Percentiles rank a stretch among this genome's conserved stretches.
phyloP scores from a whole-genome alignment of 768 basidiomycete species.

The Termitomyces sp. region DNA sequence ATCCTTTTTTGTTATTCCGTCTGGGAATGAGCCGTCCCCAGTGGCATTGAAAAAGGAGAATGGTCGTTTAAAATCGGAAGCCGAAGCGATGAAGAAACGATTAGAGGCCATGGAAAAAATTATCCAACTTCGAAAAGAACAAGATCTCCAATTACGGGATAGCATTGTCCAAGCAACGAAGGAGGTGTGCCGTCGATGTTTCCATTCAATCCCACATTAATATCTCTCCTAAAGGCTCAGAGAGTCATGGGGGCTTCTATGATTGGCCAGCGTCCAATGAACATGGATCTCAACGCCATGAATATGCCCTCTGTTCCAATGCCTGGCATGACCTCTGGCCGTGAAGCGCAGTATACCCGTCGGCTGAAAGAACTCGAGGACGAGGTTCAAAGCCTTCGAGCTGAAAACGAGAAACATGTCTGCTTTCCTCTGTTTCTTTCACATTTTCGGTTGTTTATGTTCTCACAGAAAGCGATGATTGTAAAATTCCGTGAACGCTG shows the following conservation, averaged over 20 bases:
- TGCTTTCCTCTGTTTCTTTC: conserved; percentile 17
- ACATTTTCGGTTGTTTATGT: conserved; percentile 6
- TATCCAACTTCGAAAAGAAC: conserved; percentile 69
- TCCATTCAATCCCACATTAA: background rate
- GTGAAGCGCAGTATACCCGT: conserved; percentile 52
- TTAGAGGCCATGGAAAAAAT: conserved; percentile 60
- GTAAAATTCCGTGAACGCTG: conserved; percentile 80
- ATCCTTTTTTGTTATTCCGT: conserved; percentile 75
- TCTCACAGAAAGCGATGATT: conserved; percentile 73
- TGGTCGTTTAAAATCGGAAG: conserved; percentile 52
- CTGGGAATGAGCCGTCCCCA: conserved; percentile 49
- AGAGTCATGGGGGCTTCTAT: conserved; percentile 72
- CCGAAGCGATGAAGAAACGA: conserved; percentile 53
- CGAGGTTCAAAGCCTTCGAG: conserved; percentile 56
- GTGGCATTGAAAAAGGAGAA: conserved; percentile 66
- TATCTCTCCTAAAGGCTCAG: conserved; percentile 54
- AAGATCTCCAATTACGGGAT: conserved; percentile 75
- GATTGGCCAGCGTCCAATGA: conserved; percentile 45
- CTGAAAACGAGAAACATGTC: conserved; percentile 84
- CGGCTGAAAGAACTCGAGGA: conserved; percentile 82
- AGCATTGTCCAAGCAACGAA: conserved; percentile 71
- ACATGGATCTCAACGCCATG: conserved; percentile 50
- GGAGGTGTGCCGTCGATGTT: conserved; percentile 37
- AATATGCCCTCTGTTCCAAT: conserved; percentile 51
- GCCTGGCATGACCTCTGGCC: conserved; percentile 46